These are phyloP conservation scores for Diplodia seriata DNA, from an alignment of 2,329 filamentous ascomycete species.

Conservation along the genomic window DNA sequence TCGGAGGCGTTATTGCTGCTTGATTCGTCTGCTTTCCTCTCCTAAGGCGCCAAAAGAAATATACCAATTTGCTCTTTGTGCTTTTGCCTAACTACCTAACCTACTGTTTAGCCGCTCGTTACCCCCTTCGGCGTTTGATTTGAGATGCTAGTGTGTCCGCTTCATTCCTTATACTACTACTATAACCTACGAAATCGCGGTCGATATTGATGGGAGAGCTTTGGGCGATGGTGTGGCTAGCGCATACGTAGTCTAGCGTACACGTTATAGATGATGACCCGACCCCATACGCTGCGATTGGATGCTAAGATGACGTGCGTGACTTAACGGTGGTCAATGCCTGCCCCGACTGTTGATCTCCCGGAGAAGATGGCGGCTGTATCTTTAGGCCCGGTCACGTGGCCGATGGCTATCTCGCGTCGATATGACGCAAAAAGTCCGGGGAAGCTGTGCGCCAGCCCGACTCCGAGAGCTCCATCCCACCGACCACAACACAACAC, in stretches of 20 bases:
- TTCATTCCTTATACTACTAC: neutral
- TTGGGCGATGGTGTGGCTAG: conserved; percentile 24
- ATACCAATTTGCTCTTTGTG: conserved; percentile 50
- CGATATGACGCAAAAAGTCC: conserved; percentile 29
- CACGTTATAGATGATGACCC: conserved; percentile 29
- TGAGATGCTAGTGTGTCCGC: conserved; percentile 4
- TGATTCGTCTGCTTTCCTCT: conserved; percentile 32
- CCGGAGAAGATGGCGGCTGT: neutral
- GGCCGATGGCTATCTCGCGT: conserved; percentile 5
- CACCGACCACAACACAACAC: neutral
- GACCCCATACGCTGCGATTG: conserved; percentile 18
- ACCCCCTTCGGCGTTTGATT: conserved; percentile 10
- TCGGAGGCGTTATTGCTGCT: conserved; percentile 20
- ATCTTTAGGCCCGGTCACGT: neutral
- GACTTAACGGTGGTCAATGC: conserved; percentile 12
- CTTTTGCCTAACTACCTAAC: conserved; percentile 4
- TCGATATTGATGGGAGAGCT: conserved; percentile 13
- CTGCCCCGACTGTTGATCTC: neutral
- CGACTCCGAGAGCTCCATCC: neutral
- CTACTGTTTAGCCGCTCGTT: conserved; percentile 26
- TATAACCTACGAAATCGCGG: conserved; percentile 27
- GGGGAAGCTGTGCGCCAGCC: conserved; percentile 23
- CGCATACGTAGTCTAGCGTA: conserved; percentile 30
- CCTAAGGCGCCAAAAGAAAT: conserved; percentile 50
- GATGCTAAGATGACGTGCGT: conserved; percentile 5